Evolutionary conservation across 495 filamentous ascomycete genomes (phyloP), one percentile per base, ranked within the genome.

Genomic region (Penicillium simplicissimum): DNA sequence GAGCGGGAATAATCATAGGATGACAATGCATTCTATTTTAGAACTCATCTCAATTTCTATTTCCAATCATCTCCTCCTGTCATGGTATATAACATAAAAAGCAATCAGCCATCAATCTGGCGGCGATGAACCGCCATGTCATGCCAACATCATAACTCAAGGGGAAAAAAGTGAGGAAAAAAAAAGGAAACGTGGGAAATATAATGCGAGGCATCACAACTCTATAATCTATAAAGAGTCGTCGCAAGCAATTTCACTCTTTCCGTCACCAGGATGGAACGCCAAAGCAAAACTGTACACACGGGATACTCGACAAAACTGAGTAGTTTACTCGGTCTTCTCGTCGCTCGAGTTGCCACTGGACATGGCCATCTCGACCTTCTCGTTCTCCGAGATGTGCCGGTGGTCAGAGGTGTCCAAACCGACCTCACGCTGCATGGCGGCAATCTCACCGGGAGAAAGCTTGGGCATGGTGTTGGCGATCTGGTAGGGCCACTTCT

Each of bases 401-500:
- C 37, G 54, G 59, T 67, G 62, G 23, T 68, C 67, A 9, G 56
- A 34, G 4, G 48, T 7, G 47, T 68, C 67, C 14, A 77, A 59
- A 43, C 75, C 75, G 4, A 77, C 56, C 57, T 76, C 73, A 35
- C 38, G 35, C 57, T 69, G 66, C 61, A 70, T 67, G 51, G 73
- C 61, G 37, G 56, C 60, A 47, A 78, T 76, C 60, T 78, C 65
- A n/a, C 62, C 68, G 28, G 68, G 34, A 34, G 61, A 61, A 56
- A 78, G 75, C 75, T 78, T 78, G 57, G 75, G 75, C 60, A 78
- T 17, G 34, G 71, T 51, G 8, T 70, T 47, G 11, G 74, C 75
- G 33, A 76, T 66, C 64, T 65, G 55, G 71, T 67, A 76, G 23
- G 73, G 61, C 71, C 71, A 74, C 61, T 74, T 76, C 58, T 67